These are phyloP conservation scores for Penstemon newberryi DNA, from an alignment of 257 asterid genomes.

Conservation along the genomic window DNA sequence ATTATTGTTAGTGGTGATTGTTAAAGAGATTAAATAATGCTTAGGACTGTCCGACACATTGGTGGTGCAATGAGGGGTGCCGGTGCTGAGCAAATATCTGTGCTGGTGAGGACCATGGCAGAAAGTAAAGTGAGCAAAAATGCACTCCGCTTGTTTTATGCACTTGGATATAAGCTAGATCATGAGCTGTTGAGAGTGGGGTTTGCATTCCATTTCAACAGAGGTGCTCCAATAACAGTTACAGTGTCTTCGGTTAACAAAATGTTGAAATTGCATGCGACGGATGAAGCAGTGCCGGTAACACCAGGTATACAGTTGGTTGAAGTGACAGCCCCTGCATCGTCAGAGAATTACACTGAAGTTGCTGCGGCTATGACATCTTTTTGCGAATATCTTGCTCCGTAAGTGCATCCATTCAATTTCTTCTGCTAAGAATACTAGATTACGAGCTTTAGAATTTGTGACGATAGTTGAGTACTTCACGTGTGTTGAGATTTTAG, in stretches of 20 bases:
- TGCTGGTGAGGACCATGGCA: slow-evolving; percentile 71
- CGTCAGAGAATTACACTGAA: slow-evolving; percentile 82
- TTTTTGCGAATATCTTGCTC: slow-evolving; percentile 94
- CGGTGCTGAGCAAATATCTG: slow-evolving; percentile 89
- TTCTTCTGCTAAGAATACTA: background rate
- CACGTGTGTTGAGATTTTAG: slow-evolving; percentile 6
- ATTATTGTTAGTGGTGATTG: slow-evolving; percentile 13
- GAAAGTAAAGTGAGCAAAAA: slow-evolving; percentile 93
- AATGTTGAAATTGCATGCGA: slow-evolving; percentile 88
- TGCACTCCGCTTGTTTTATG: slow-evolving; percentile 71
- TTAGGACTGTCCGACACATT: slow-evolving; percentile 86
- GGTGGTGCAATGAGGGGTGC: slow-evolving; percentile 97
- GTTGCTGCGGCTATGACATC: slow-evolving; percentile 76
- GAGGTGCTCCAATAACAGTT: slow-evolving; percentile 85
- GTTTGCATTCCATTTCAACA: slow-evolving; percentile 71
- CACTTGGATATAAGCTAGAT: slow-evolving; percentile 87
- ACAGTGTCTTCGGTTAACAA: slow-evolving; percentile 84
- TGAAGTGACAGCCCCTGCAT: slow-evolving; percentile 90
- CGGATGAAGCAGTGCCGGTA: slow-evolving; percentile 85
- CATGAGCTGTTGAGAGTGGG: slow-evolving; percentile 92
- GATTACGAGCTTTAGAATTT: background rate
- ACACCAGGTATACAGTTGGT: slow-evolving; percentile 96
- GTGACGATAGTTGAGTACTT: background rate
- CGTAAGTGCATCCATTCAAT: slow-evolving; percentile 57
- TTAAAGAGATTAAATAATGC: slow-evolving; percentile 10